Evolutionary conservation across 225 moss, liverwort and hornwort species (phyloP), one percentile per base, ranked within the genome.

Genomic region (Rhytidiadelphus loreus): DNA sequence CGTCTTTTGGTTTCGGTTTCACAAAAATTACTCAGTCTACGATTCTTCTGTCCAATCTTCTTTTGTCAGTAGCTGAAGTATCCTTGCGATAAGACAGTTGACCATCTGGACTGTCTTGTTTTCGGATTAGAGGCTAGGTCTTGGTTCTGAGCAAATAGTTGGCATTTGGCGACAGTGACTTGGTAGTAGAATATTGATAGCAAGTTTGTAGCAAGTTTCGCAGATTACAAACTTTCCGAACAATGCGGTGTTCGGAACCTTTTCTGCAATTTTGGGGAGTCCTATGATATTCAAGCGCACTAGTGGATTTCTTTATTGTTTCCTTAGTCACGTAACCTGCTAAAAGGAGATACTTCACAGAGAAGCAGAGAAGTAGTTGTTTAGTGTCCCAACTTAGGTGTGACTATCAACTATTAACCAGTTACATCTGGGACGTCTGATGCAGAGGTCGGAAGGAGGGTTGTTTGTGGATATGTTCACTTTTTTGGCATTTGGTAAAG

Each of bases 401-500:
- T 72, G 22, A 71, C 73, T 89, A 19, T 66, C 35, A 60, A 78
- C 77, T 26, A 11, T 57, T 57, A 83, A 91, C 68, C 70, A 70
- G 59, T 21, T 48, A 48, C 46, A 71, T 79, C 55, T 74, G 84
- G 85, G 86, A 74, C 81, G 48, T 88, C 76, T 81, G 76, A 71
- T 94, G 92, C 96, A 98, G 97, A 96, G 94, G 89, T 97, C 99
- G 55, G 99, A 95, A 77, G 99, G 99, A 80, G 99, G 97, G 57
- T 88, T 99, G 82, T 99, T 95, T 85, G 95, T 96, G 61, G 99
- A 96, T 93, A 86, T 96, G 83, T 86, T 91, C 88, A 93, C 99
- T 35, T 99, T 76, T 93, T 93, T 97, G 88, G 97, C 96, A 55
- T 97, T 97, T 83, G 97, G 97, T 80, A 96, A 89, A 64, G 96